Conservation (phyloP, 306 rosid genomes). For the Clitoria ternatea region DNA sequence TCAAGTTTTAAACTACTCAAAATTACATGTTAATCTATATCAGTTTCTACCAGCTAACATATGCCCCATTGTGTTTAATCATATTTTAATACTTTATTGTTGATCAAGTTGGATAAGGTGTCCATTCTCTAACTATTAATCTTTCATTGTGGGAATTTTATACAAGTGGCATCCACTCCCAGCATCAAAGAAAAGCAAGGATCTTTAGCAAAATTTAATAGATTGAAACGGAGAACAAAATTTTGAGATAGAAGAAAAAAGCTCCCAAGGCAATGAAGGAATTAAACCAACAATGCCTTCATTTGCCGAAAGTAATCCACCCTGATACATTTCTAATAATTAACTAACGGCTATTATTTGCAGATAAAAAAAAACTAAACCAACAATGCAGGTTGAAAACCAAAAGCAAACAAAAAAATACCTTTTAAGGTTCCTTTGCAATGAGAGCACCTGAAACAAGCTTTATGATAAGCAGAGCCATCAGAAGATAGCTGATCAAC, state of each 20-base stretch:
- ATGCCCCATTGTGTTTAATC: too few relatives aligned
- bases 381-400: background rate
- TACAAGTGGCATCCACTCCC: background rate
- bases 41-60: too few relatives aligned
- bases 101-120: too few relatives aligned
- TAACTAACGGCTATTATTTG: too few relatives aligned
- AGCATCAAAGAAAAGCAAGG: background rate
- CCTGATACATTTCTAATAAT: too few relatives aligned
- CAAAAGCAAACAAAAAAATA: slow-evolving; percentile 15
- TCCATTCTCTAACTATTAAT: background rate
- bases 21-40: too few relatives aligned
- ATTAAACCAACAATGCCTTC: background rate
- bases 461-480: slow-evolving; percentile 66
- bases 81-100: too few relatives aligned
- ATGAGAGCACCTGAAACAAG: slow-evolving; percentile 81
- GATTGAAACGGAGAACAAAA: background rate
- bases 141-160: background rate
- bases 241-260: background rate
- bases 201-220: background rate
- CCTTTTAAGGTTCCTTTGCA: slow-evolving; percentile 88
- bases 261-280: background rate
- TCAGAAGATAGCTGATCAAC: slow-evolving; percentile 84
- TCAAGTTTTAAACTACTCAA: too few relatives aligned
- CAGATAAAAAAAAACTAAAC: too few relatives aligned
- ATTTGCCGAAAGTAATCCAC: too few relatives aligned